A percentile compares a stretch with the other conserved stretches of the same genome.
These are phyloP conservation scores for Canavalia ensiformis DNA, from an alignment of 306 rosid species.

Conservation along the genomic window DNA sequence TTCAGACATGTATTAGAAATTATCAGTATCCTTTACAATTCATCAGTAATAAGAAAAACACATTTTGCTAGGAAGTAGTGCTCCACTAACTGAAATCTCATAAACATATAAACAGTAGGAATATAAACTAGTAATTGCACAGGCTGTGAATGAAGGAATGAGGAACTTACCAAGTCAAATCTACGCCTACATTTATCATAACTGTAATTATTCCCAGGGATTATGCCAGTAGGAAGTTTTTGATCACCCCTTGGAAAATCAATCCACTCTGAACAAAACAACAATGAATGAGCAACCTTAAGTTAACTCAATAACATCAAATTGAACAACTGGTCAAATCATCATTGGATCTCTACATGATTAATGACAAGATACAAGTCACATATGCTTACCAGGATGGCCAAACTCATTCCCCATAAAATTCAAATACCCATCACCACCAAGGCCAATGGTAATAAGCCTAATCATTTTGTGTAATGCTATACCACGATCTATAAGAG, in stretches of 20 bases:
- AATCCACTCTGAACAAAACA: slow-evolving; percentile 84
- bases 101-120: slow-evolving; percentile 21
- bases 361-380: slow-evolving; percentile 35
- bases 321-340: slow-evolving; percentile 38
- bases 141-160: slow-evolving; percentile 16
- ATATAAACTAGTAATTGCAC: slow-evolving; percentile 30
- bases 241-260: slow-evolving; percentile 96
- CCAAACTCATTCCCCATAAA: slow-evolving; percentile 99
- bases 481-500: slow-evolving; percentile 89
- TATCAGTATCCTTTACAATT: slow-evolving; percentile 32
- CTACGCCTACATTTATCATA: slow-evolving; percentile 97
- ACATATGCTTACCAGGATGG: slow-evolving; percentile 82
- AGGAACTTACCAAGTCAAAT: slow-evolving; percentile 87
- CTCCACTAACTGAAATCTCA: slow-evolving; percentile 41
- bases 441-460: slow-evolving; percentile 94
- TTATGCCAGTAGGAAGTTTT: slow-evolving; percentile 71
- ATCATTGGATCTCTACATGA: slow-evolving; percentile 35
- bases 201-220: slow-evolving; percentile 80
- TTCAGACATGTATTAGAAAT: slow-evolving; percentile 25
- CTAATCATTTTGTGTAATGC: slow-evolving; percentile 98
- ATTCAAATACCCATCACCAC: slow-evolving; percentile 98
- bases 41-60: slow-evolving; percentile 34
- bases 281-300: slow-evolving; percentile 35
- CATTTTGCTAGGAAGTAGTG: slow-evolving; percentile 36
- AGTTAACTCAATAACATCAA: slow-evolving; percentile 39